Conservation (phyloP, 495 filamentous ascomycete species). For the Penicillium pancosmium region DNA sequence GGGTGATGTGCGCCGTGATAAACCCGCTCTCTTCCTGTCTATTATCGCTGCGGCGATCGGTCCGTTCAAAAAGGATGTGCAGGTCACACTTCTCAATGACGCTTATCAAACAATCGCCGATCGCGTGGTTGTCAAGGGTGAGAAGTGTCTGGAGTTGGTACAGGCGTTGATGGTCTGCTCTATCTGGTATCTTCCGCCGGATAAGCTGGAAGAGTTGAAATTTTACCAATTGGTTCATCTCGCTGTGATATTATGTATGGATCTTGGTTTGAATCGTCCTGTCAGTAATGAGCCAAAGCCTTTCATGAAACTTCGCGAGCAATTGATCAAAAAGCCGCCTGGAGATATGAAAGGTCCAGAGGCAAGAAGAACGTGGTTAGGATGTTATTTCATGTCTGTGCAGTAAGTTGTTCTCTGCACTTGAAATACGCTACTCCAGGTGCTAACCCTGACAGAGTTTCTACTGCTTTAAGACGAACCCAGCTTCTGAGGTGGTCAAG, state of each 20-base stretch:
- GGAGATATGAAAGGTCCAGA: slow-evolving; percentile 68
- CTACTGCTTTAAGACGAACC: slow-evolving; percentile 79
- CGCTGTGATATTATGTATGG: slow-evolving; percentile 82
- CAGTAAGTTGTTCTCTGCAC: slow-evolving; percentile 40
- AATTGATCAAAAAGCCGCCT: slow-evolving; percentile 42
- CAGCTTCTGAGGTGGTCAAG: slow-evolving; percentile 80
- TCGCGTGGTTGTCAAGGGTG: slow-evolving; percentile 69
- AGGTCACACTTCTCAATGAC: slow-evolving; percentile 65
- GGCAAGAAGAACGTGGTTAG: slow-evolving; percentile 74
- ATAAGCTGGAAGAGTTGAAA: slow-evolving; percentile 83
- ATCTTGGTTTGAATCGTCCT: slow-evolving; percentile 74
- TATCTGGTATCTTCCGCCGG: slow-evolving; percentile 83
- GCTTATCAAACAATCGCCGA: slow-evolving; percentile 74
- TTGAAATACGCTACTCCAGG: not conserved
- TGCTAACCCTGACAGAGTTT: slow-evolving; percentile 63
- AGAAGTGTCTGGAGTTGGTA: slow-evolving; percentile 84
- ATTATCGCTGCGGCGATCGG: slow-evolving; percentile 72
- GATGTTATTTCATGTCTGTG: slow-evolving; percentile 75
- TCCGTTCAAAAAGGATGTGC: slow-evolving; percentile 59
- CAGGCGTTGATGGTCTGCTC: slow-evolving; percentile 74
- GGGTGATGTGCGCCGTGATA: slow-evolving; percentile 65
- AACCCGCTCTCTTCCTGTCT: slow-evolving; percentile 79
- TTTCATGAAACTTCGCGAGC: slow-evolving; percentile 35
- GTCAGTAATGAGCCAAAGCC: slow-evolving; percentile 27
- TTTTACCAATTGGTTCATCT: slow-evolving; percentile 89